Percentiles rank a stretch among this genome's conserved stretches.
Evolutionary conservation across 1,284 basidiomycete genomes (phyloP).

Genomic region (Entoloma clypeatum): DNA sequence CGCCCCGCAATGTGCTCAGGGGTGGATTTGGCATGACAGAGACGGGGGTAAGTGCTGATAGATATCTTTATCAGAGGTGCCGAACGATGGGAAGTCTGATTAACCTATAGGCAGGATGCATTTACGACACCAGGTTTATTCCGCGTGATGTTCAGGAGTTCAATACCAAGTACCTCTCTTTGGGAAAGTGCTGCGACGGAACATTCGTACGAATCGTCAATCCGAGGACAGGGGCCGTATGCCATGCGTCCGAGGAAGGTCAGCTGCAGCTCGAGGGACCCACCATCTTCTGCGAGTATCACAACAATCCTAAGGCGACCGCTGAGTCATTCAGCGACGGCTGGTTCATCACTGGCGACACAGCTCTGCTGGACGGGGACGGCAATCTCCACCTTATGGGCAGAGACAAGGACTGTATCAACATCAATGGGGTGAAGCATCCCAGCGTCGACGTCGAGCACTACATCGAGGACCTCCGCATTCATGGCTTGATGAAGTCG

Average conservation of each 20-base stretch:
- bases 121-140: conserved; percentile 31
- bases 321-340: conserved; percentile 36
- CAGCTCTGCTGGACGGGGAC: conserved; percentile 32
- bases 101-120: conserved; percentile 30
- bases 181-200: conserved; percentile 20
- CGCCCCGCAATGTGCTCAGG: conserved; percentile 30
- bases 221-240: conserved; percentile 25
- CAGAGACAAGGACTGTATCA: conserved; percentile 43
- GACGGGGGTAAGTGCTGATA: conserved; percentile 27
- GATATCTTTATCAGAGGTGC: background rate
- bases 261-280: conserved; percentile 38
- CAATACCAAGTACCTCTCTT: conserved; percentile 17
- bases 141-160: conserved; percentile 15
- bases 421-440: conserved; percentile 45
- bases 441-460: conserved; percentile 39
- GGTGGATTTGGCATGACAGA: conserved; percentile 46
- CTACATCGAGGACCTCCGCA: conserved; percentile 34
- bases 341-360: conserved; percentile 44
- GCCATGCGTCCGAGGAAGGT: conserved; percentile 28
- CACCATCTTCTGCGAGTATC: conserved; percentile 38
- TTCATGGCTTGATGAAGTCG: conserved; percentile 35
- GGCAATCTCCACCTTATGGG: conserved; percentile 39
- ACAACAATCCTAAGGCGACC: conserved; percentile 38
- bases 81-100: background rate
- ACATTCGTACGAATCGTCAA: conserved; percentile 23